Evolutionary conservation across 192 early-diverging fungal genomes (phyloP).

Genomic region (Spizellomyces sp.): DNA sequence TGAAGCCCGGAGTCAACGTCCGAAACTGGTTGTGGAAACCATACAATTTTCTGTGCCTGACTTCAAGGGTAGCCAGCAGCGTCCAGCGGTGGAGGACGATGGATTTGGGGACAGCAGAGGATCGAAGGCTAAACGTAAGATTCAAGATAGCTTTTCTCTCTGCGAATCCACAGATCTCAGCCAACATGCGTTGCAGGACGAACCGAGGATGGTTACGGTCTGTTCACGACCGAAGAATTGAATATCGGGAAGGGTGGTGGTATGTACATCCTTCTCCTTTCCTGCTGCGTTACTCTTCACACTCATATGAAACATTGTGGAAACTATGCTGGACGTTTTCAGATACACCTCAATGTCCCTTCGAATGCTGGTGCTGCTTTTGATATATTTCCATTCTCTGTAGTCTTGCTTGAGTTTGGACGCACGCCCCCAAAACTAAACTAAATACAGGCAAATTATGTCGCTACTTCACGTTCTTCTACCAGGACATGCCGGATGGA

Average conservation of each 20-base stretch:
- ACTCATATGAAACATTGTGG: background rate
- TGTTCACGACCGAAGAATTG: conserved; percentile 18
- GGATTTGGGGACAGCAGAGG: conserved; percentile 23
- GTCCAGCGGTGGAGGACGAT: conserved; percentile 9
- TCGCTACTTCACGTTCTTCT: too few relatives aligned
- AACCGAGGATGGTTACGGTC: conserved; percentile 21
- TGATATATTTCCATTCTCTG: background rate
- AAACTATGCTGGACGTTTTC: background rate
- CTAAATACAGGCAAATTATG: too few relatives aligned
- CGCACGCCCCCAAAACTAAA: too few relatives aligned
- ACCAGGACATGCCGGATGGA: too few relatives aligned
- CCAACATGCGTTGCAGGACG: background rate
- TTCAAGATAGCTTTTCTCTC: background rate
- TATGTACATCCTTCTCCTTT: background rate
- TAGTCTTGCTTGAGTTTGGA: too few relatives aligned
- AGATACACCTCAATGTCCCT: conserved; percentile 32
- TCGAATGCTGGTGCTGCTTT: conserved; percentile 34
- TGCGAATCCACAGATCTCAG: background rate
- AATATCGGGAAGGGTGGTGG: conserved; percentile 25
- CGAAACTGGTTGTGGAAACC: conserved; percentile 29
- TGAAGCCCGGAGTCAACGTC: conserved; percentile 7
- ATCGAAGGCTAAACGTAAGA: background rate
- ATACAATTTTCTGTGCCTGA: background rate
- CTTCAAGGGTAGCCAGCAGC: too few relatives aligned
- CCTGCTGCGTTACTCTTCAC: background rate